Evolutionary conservation across 495 filamentous ascomycete genomes (phyloP).

Genomic region (Penicillium angulare): DNA sequence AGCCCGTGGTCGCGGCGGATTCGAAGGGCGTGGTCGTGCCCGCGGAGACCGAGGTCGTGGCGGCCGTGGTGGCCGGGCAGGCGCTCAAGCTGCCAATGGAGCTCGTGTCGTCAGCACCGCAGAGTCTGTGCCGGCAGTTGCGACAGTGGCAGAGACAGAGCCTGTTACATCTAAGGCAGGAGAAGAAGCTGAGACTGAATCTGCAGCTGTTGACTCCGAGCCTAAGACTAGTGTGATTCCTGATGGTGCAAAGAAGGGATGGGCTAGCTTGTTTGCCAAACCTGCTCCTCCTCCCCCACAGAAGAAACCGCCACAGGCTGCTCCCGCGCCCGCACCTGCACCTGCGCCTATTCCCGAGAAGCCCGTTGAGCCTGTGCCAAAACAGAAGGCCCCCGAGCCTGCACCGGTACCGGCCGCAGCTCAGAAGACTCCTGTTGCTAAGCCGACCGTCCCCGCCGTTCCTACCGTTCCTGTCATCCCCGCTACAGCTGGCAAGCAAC

Average conservation of each 20-base stretch:
- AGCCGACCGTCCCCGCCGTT: constrained; percentile 29
- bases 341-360: constrained; percentile 7
- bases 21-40: constrained; percentile 66
- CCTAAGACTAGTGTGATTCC: constrained; percentile 44
- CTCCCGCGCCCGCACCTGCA: constrained; percentile 15
- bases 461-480: constrained; percentile 43
- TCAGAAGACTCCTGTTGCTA: constrained; percentile 30
- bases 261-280: constrained; percentile 63
- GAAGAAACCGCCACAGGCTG: constrained; percentile 30
- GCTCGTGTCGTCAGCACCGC: constrained; percentile 35
- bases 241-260: constrained; percentile 56
- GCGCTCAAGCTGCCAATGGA: constrained; percentile 55
- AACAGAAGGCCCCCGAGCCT: constrained; percentile 33
- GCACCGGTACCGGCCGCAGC: constrained; percentile 26
- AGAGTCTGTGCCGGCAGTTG: constrained; percentile 19
- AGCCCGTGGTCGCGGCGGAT: constrained; percentile 62
- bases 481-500: constrained; percentile 56
- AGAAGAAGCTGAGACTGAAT: constrained; percentile 30
- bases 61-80: constrained; percentile 67
- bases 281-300: constrained; percentile 40
- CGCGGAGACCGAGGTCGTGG: constrained; percentile 76
- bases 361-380: constrained; percentile 11
- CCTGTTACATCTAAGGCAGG: constrained; percentile 33
- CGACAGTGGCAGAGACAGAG: constrained; percentile 37
- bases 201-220: constrained; percentile 34